Evolutionary conservation across 163 green algal genomes (phyloP).

Genomic region (Prototheca wickerhamii): DNA sequence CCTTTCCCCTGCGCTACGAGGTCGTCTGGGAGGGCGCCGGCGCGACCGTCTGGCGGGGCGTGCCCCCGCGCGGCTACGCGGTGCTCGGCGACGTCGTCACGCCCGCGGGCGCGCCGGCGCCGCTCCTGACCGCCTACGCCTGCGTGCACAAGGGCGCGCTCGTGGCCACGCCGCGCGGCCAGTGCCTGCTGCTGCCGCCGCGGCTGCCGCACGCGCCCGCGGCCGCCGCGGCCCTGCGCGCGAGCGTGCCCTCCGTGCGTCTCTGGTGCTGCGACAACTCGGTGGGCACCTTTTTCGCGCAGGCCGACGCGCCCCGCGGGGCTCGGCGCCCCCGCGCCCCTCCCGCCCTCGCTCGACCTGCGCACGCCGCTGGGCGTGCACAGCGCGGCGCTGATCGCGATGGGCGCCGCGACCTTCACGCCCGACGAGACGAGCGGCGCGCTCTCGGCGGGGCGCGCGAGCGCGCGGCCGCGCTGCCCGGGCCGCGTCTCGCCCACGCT

Average conservation of each 20-base stretch:
- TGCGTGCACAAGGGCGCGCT: conserved; percentile 45
- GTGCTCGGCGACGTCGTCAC: conserved; percentile 31
- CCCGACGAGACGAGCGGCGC: neutral
- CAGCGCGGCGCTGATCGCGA: conserved; percentile 31
- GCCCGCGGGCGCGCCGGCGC: conserved; percentile 15
- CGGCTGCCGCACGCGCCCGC: conserved; percentile 6
- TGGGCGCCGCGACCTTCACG: neutral
- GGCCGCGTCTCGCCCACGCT: neutral
- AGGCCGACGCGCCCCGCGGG: conserved; percentile 12
- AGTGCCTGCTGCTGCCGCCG: conserved; percentile 45
- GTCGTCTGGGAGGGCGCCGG: conserved; percentile 33
- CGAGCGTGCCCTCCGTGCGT: conserved; percentile 12
- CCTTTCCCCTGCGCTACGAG: conserved; percentile 45
- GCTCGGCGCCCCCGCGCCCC: neutral
- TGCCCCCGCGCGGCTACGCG: conserved; percentile 60
- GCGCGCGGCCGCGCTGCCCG: neutral
- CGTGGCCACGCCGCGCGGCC: conserved; percentile 44
- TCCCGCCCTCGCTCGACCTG: conserved; percentile 43
- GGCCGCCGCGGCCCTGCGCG: neutral
- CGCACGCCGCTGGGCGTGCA: conserved; percentile 60
- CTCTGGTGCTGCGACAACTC: conserved; percentile 66
- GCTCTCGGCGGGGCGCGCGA: neutral
- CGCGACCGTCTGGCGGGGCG: conserved; percentile 59
- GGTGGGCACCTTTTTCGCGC: conserved; percentile 51
- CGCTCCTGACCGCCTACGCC: conserved; percentile 34